A percentile compares a stretch with the other conserved stretches of the same genome.
These are phyloP conservation scores for Aspergillus persii DNA, from an alignment of 2,329 filamentous ascomycete genomes.

Conservation along the genomic window DNA sequence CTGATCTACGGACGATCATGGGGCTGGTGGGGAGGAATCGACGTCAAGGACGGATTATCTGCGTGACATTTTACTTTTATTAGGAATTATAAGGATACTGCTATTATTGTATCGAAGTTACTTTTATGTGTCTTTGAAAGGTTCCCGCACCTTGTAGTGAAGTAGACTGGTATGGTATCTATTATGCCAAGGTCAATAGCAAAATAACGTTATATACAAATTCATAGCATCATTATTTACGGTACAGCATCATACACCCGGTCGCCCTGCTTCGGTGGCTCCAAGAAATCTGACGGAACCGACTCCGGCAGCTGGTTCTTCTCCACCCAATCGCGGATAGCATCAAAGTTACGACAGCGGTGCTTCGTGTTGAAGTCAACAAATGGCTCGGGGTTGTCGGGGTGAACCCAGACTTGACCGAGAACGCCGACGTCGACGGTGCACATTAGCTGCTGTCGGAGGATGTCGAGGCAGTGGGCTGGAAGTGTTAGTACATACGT, in stretches of 20 bases:
- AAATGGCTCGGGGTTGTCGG: conserved; percentile 50
- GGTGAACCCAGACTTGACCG: conserved; percentile 58
- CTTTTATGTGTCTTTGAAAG: too few relatives aligned
- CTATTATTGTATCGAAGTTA: too few relatives aligned
- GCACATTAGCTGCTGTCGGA: conserved; percentile 64
- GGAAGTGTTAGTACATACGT: background rate
- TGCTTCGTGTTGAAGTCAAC: conserved; percentile 64
- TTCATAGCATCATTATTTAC: conserved; percentile 4
- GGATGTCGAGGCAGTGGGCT: conserved; percentile 61
- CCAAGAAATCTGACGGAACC: conserved; percentile 43
- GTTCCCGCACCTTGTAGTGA: background rate
- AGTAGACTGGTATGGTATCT: background rate
- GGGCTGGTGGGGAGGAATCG: background rate
- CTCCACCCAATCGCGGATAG: conserved; percentile 54
- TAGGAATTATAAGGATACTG: too few relatives aligned
- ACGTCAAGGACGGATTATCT: background rate
- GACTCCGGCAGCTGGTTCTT: conserved; percentile 49
- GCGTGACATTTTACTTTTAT: background rate
- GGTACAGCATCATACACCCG: conserved; percentile 24
- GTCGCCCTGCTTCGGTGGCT: conserved; percentile 32
- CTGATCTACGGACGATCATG: background rate
- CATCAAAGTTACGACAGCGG: conserved; percentile 58
- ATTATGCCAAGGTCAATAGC: background rate
- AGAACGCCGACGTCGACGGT: conserved; percentile 59
- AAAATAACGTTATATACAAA: background rate